A percentile compares a stretch with the other conserved stretches of the same genome.
These are phyloP conservation scores for Coelastrella sp. DNA, from an alignment of 139 green algal species.

Conservation along the genomic window DNA sequence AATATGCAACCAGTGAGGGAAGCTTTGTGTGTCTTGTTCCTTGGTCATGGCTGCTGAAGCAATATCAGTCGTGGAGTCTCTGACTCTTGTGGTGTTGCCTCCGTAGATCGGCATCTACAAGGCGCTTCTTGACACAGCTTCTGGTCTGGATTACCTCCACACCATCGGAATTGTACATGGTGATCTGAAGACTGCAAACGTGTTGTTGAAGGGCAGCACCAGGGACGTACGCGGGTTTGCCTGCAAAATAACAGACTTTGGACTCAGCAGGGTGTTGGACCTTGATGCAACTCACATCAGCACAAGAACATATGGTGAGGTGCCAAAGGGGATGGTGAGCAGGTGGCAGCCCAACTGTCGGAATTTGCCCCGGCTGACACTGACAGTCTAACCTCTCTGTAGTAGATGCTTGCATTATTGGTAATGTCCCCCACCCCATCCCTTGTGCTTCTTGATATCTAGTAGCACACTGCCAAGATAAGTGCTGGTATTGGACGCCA, in stretches of 20 bases:
- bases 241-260: slow-evolving; percentile 84
- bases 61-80: background rate
- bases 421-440: too few species aligned
- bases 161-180: slow-evolving; percentile 58
- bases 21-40: too few species aligned
- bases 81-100: background rate
- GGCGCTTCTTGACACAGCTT: slow-evolving; percentile 55
- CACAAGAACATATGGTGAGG: slow-evolving; percentile 40
- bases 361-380: too few species aligned
- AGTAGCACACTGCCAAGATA: too few species aligned
- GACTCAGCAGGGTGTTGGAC: slow-evolving; percentile 57
- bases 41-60: too few species aligned
- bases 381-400: too few species aligned
- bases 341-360: too few species aligned
- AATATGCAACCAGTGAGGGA: background rate
- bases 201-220: slow-evolving; percentile 70
- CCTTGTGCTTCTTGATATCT: too few species aligned
- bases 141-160: slow-evolving; percentile 62
- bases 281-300: slow-evolving; percentile 49
- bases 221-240: slow-evolving; percentile 65
- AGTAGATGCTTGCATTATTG: too few species aligned
- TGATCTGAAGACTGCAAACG: slow-evolving; percentile 81
- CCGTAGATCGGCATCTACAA: slow-evolving; percentile 45
- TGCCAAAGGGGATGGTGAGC: too few species aligned
- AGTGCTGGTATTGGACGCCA: background rate